Evolutionary conservation across 805 yeast genomes (phyloP), one percentile per base, ranked within the genome.

Genomic region (Ogataea chonburiensis): DNA sequence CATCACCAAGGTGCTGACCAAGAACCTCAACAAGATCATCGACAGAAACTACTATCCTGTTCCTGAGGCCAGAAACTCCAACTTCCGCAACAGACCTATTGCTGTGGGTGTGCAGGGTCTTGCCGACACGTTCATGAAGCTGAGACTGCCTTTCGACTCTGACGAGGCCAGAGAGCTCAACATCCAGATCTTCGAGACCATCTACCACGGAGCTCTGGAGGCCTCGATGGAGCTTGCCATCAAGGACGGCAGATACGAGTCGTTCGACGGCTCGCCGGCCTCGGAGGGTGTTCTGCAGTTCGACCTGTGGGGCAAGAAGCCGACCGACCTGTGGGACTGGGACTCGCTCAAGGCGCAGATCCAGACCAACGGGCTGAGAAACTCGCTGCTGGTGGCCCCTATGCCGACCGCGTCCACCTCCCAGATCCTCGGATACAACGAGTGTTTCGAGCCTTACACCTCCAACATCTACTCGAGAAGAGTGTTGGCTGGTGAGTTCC

Each of bases 331-430:
- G 55, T 75, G 67, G 66, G 77, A 74, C 49, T 75, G 81, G 81
- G 79, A 73, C 48, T 35, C 61, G n/a, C 61, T 75, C 49, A 75
- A 74, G 58, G 67, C 62, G 43, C 61, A 66, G 40, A 60, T 75
- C 51, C 66, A 67, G 34, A 63, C 65, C 45, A 64, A 68, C 52
- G 81, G 81, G 29, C 50, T 75, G 29, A 68, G 81, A 61, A 75
- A 75, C 61, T 75, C 81, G 23, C 64, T 75, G 47, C 67, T 75
- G 47, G 79, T 75, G 44, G 81, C 81, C 1, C 80, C 80, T 43
- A 75, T 75, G 81, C 81, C 81, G 28, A 75, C 81, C 41, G 81
- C 81, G n/a, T 75, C 81, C 16, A 75, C 81, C 5, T 75, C 81
- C 7, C 81, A 75, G 56, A 75, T 75, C 43, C 66, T 75, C 53